phyloP scores from a whole-genome alignment of 768 basidiomycete genomes.

The Phylloporus sp. region DNA sequence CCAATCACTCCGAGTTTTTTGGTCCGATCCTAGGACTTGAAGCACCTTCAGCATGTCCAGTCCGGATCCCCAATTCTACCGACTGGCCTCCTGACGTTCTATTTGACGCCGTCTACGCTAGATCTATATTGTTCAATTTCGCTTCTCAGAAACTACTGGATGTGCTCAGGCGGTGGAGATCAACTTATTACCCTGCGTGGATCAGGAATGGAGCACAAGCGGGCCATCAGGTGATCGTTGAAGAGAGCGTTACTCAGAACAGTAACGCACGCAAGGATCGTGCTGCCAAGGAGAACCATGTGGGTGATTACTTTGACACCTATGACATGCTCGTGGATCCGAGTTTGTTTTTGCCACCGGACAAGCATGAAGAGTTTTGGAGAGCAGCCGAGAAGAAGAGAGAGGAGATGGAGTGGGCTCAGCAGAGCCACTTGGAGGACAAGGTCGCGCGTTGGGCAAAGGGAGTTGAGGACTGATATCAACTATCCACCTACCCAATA shows the following conservation, averaged over 20 bases:
- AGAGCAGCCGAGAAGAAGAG: neutral
- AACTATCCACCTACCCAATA: no score
- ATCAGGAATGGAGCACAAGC: neutral
- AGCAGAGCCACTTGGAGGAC: neutral
- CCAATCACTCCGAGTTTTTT: no score
- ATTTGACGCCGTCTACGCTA: constrained; percentile 3
- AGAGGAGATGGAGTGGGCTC: neutral
- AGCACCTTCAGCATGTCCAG: neutral
- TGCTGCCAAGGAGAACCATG: neutral
- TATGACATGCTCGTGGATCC: neutral
- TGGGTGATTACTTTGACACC: neutral
- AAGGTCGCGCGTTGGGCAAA: neutral
- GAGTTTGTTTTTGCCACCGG: no score
- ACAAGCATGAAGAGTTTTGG: neutral
- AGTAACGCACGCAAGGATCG: neutral
- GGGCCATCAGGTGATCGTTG: neutral
- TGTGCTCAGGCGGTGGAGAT: neutral
- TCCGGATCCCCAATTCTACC: neutral
- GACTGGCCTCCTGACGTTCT: constrained; percentile 6
- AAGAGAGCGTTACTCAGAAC: neutral
- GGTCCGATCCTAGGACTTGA: no score
- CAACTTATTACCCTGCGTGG: neutral
- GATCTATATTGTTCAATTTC: neutral
- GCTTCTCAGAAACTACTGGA: neutral
- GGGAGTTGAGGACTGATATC: no score